These are phyloP conservation scores for Zymoseptoria crescenta DNA, from an alignment of 2,329 filamentous ascomycete genomes.

Conservation along the genomic window DNA sequence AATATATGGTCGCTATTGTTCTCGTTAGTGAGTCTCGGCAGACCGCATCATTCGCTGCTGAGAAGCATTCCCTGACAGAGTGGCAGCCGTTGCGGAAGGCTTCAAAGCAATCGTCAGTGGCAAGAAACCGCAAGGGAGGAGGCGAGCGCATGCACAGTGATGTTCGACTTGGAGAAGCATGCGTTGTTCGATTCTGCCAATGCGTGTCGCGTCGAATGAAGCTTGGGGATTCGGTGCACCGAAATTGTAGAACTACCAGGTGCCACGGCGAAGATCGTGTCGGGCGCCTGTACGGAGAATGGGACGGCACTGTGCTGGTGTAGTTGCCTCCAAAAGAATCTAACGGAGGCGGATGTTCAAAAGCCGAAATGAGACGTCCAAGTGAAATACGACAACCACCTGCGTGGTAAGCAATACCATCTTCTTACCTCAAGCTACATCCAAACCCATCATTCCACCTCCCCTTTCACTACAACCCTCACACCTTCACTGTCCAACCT, in stretches of 20 bases:
- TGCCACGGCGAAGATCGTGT: too few species aligned
- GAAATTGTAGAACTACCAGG: too few species aligned
- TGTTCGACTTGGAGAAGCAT: not conserved
- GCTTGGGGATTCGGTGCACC: too few species aligned
- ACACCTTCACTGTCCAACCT: constrained; percentile 4
- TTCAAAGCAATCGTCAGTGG: constrained; percentile 17
- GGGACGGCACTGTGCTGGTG: too few species aligned
- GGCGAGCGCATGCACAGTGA: constrained; percentile 3
- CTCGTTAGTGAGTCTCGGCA: constrained; percentile 15
- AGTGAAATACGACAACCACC: too few species aligned
- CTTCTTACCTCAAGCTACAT: not conserved
- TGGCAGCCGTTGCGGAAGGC: constrained; percentile 17
- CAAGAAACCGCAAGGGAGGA: constrained; percentile 6
- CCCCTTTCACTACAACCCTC: constrained; percentile 1
- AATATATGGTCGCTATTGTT: constrained; percentile 21
- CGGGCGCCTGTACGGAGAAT: too few species aligned
- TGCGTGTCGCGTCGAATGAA: too few species aligned
- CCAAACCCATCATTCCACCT: not conserved
- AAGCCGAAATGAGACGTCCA: too few species aligned
- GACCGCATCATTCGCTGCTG: not conserved
- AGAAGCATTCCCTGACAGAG: not conserved
- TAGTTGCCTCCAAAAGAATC: too few species aligned
- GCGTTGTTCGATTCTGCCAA: not conserved
- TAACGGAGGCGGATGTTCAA: too few species aligned
- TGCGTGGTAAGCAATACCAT: too few species aligned